Evolutionary conservation across 2,329 filamentous ascomycete species (phyloP).

Genomic region (Diplocarpon rosae): DNA sequence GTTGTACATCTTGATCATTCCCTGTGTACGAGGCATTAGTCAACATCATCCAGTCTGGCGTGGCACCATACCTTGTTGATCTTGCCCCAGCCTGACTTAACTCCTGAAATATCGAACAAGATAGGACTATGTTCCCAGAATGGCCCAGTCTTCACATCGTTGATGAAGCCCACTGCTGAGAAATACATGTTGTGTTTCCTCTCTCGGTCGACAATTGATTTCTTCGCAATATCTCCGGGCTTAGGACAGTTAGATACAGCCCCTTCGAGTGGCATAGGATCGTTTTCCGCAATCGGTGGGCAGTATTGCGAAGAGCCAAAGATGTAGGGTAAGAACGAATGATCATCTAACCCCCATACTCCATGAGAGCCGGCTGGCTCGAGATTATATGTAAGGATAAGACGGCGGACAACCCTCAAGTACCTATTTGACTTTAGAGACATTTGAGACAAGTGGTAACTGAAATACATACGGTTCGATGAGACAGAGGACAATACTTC

Average conservation of each 20-base stretch:
- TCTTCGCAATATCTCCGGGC: slow-evolving; percentile 57
- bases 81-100: slow-evolving; percentile 91
- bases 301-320: slow-evolving; percentile 88
- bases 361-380: slow-evolving; percentile 94
- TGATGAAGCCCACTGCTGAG: slow-evolving; percentile 89
- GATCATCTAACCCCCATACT: slow-evolving; percentile 97
- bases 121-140: slow-evolving; percentile 98
- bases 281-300: slow-evolving; percentile 54
- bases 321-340: slow-evolving; percentile 88
- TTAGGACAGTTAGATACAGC: slow-evolving; percentile 62
- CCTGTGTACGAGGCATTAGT: slow-evolving; percentile 35
- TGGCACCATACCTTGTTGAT: slow-evolving; percentile 62
- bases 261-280: slow-evolving; percentile 65
- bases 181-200: slow-evolving; percentile 77
- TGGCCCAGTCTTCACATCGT: slow-evolving; percentile 89
- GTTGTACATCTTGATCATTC: slow-evolving; percentile 99
- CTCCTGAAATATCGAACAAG: slow-evolving; percentile 85
- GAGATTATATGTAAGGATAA: slow-evolving; percentile 85
- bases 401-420: slow-evolving; percentile 63
- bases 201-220: slow-evolving; percentile 52
- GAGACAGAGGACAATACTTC: slow-evolving; percentile 69
- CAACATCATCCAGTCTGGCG: neutral
- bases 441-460: neutral
- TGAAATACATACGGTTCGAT: slow-evolving; percentile 61
- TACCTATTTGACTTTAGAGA: slow-evolving; percentile 42